Percentiles rank a stretch among this genome's conserved stretches.
phyloP scores from a whole-genome alignment of 441 rosid species.

The Aleurites moluccanus region DNA sequence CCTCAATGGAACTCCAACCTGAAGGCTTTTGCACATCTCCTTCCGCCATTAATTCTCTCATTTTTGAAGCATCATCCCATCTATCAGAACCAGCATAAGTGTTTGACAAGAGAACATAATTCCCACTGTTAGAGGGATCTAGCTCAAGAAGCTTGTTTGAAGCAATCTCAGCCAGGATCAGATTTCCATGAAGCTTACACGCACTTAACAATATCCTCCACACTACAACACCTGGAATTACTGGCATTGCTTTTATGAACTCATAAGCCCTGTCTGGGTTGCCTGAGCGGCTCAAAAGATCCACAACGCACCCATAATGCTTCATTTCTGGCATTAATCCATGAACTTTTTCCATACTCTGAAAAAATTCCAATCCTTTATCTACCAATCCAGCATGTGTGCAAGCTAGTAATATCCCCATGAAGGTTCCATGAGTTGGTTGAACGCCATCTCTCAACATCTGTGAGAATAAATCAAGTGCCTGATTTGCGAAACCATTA shows the following conservation, averaged over 20 bases:
- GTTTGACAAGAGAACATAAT: constrained; percentile 63
- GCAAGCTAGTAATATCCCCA: constrained; percentile 56
- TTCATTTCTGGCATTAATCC: constrained; percentile 43
- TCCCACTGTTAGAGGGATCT: constrained; percentile 58
- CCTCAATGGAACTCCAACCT: constrained; percentile 49
- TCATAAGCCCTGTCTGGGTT: constrained; percentile 42
- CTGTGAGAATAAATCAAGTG: constrained; percentile 40
- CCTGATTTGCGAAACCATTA: constrained; percentile 39
- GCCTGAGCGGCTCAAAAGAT: constrained; percentile 50
- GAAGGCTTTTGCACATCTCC: constrained; percentile 43
- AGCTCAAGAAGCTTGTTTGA: constrained; percentile 39
- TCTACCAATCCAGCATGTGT: constrained; percentile 54
- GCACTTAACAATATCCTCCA: constrained; percentile 62
- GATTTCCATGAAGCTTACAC: constrained; percentile 53
- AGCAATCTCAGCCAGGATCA: constrained; percentile 47
- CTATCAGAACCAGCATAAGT: constrained; percentile 60
- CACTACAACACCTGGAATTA: constrained; percentile 50
- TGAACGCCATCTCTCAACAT: constrained; percentile 44
- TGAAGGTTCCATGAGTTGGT: constrained; percentile 52
- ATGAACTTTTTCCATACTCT: constrained; percentile 42
- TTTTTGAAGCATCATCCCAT: constrained; percentile 58
- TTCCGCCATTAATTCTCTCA: constrained; percentile 53
- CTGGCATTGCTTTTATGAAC: constrained; percentile 49
- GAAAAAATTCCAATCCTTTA: constrained; percentile 47
- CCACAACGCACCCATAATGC: constrained; percentile 62